Base-by-base conservation (phyloP, 2,329 filamentous ascomycete species). In the Capronia epimyces region DNA sequence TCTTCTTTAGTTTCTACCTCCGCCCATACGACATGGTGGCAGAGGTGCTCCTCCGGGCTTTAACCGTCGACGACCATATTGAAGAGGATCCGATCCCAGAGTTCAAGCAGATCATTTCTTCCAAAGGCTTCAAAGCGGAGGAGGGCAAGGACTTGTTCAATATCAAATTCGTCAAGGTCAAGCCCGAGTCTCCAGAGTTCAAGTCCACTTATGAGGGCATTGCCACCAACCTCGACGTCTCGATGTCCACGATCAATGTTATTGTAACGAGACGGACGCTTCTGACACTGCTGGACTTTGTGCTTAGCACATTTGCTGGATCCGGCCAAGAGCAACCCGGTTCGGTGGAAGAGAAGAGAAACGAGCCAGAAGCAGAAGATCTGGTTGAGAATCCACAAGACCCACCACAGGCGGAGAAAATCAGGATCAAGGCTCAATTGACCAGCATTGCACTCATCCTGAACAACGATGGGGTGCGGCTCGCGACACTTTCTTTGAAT, bases 81-180 rank as follows among this genome's bases (percentile, higher is more conserved):
- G 91, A 87, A 60, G 76, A 93, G 58, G 86, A 91, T 47, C 83
- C 89, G 0, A 74, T 87, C 0, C 84, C 86, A 6, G 91, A 97
- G 63, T 98, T 99, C 75, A 95, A 93, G 69, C 91, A 91, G 21
- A 94, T 99, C 44, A 82, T 99, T n/a, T 95, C 90, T 0, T 96
- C 93, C 1, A 91, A 95, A 63, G 82, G 85, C 21, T 79, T 76
- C 34, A 72, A 77, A 49, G 70, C 84, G 40, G 81, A 86, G 52
- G 83, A 87, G 54, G 81, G 87, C 53, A 89, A 82, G 55, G 81
- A 94, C 60, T 78, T 98, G 10, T 87, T 98, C 60, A 82, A 84
- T 45, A 79, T 98, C 62, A 95, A 91, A 63, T 95, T 95, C 63
- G 78, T 89, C 53, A 89, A 86, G 65, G 89, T 97, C 52, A 96